Conservation (phyloP, 2,329 filamentous ascomycete genomes). For the Plectosphaerella plurivora region DNA sequence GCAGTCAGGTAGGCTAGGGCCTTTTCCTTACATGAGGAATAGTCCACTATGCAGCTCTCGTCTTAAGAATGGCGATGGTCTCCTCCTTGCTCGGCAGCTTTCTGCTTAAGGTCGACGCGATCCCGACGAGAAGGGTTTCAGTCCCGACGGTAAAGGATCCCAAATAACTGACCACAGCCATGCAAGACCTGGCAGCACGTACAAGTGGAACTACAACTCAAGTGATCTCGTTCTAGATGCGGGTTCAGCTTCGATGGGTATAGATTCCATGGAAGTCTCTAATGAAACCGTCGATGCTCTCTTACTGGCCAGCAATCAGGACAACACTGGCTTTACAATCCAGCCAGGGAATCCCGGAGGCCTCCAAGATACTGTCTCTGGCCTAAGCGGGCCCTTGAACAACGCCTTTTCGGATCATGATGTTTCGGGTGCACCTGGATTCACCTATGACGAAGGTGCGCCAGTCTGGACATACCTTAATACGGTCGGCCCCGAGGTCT, state of each 20-base stretch:
- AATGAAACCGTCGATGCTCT: neutral
- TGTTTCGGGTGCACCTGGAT: neutral
- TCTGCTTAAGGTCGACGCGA: constrained; percentile 1
- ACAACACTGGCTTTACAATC: neutral
- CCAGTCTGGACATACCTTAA: neutral
- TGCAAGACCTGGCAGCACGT: neutral
- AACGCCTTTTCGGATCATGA: neutral
- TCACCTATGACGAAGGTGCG: neutral
- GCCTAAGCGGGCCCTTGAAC: neutral
- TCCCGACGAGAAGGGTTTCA: neutral
- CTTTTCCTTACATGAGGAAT: neutral
- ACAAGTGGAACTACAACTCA: neutral
- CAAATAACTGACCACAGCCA: neutral
- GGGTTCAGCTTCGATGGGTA: neutral
- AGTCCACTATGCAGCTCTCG: neutral
- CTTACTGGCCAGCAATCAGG: neutral
- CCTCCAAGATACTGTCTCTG: neutral
- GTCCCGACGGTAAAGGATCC: neutral
- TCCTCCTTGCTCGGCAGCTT: constrained; percentile 1
- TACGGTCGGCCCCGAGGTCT: neutral
- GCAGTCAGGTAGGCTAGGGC: neutral
- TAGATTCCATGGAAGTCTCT: neutral
- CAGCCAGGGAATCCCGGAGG: neutral
- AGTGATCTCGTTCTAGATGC: neutral
- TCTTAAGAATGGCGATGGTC: constrained; percentile 1